Evolutionary conservation across 2,329 filamentous ascomycete species (phyloP).

Genomic region (Taxawa tesnikishii): DNA sequence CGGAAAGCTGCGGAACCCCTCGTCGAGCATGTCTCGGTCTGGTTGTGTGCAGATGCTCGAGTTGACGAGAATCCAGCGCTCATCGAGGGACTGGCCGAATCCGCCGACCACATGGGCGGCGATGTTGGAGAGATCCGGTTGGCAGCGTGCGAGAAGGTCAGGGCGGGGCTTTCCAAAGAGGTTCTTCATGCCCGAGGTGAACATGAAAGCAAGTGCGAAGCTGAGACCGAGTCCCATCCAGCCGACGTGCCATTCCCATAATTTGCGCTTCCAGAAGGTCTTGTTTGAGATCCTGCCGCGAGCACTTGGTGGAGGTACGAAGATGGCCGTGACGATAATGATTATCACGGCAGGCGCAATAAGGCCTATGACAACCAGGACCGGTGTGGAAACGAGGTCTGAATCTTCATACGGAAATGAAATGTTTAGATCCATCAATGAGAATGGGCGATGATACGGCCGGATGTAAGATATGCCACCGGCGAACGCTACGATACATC

Average conservation of each 20-base stretch:
- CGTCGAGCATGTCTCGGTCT: slow-evolving; percentile 50
- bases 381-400: slow-evolving; percentile 58
- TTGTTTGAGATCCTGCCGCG: slow-evolving; percentile 41
- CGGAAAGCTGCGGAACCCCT: slow-evolving; percentile 78
- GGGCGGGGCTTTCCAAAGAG: slow-evolving; percentile 53
- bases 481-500: slow-evolving; percentile 12
- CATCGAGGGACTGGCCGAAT: slow-evolving; percentile 35
- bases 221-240: slow-evolving; percentile 72
- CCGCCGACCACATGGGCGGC: slow-evolving; percentile 49
- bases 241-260: slow-evolving; percentile 81
- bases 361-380: slow-evolving; percentile 53
- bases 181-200: slow-evolving; percentile 78
- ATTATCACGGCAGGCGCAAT: slow-evolving; percentile 57
- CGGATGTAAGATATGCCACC: slow-evolving; percentile 45
- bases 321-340: slow-evolving; percentile 50
- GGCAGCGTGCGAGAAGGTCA: slow-evolving; percentile 56
- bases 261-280: slow-evolving; percentile 64
- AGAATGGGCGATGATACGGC: slow-evolving; percentile 61
- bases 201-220: slow-evolving; percentile 60
- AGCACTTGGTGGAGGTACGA: slow-evolving; percentile 36
- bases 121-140: slow-evolving; percentile 59
- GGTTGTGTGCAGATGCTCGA: slow-evolving; percentile 61
- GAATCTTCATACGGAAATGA: slow-evolving; percentile 60
- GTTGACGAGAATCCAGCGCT: slow-evolving; percentile 58
- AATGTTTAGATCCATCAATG: slow-evolving; percentile 61